Evolutionary conservation across 2,329 filamentous ascomycete genomes (phyloP).

Genomic region (Aschersonia sp.): DNA sequence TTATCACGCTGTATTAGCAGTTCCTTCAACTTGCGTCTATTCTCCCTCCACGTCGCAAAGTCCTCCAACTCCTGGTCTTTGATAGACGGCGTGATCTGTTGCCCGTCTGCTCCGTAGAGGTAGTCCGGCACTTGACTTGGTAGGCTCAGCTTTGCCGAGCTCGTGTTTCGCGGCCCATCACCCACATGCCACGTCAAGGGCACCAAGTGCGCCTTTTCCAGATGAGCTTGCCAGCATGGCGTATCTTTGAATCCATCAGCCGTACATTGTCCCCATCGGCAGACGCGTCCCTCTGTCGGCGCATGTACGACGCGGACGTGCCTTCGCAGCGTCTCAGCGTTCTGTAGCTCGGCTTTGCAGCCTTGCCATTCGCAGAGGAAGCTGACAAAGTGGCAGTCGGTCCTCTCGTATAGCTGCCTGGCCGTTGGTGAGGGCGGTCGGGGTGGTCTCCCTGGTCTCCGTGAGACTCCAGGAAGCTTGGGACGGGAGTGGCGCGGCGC

Average conservation of each 20-base stretch:
- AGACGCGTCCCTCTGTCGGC: slow-evolving; percentile 6
- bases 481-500: slow-evolving; percentile 5
- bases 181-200: slow-evolving; percentile 43
- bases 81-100: slow-evolving; percentile 45
- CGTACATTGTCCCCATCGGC: slow-evolving; percentile 18
- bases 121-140: slow-evolving; percentile 18
- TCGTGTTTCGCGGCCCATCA: slow-evolving; percentile 37
- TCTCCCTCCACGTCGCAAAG: slow-evolving; percentile 26
- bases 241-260: slow-evolving; percentile 2
- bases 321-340: slow-evolving; percentile 40
- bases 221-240: slow-evolving; percentile 29
- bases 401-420: slow-evolving; percentile 24
- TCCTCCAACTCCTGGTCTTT: slow-evolving; percentile 36
- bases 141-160: neutral
- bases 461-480: slow-evolving; percentile 16
- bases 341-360: slow-evolving; percentile 47
- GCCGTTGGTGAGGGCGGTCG: slow-evolving; percentile 22
- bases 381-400: slow-evolving; percentile 29
- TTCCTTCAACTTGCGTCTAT: slow-evolving; percentile 27
- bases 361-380: slow-evolving; percentile 46
- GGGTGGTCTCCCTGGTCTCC: slow-evolving; percentile 27
- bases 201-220: slow-evolving; percentile 38
- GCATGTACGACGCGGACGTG: slow-evolving; percentile 39
- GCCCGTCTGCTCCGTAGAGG: slow-evolving; percentile 35
- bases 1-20: slow-evolving; percentile 28